A percentile compares a stretch with the other conserved stretches of the same genome.
Conservation (phyloP, 176 grass and related monocot genomes). For the Oryza australiensis region DNA sequence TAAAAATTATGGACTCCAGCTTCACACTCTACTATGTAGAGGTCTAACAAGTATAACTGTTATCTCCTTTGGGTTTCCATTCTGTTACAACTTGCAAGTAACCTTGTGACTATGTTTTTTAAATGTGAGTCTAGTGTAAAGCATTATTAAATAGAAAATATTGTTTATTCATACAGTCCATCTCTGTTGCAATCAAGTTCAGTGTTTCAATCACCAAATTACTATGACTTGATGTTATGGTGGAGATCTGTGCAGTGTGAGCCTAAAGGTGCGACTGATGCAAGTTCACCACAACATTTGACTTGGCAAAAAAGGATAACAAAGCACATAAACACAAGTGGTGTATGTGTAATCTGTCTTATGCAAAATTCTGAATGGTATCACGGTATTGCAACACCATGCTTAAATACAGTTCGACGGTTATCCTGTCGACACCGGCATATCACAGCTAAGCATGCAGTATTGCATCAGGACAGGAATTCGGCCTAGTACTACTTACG, state of each 20-base stretch:
- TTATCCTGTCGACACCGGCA: neutral
- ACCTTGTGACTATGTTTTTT: neutral
- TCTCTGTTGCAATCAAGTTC: neutral
- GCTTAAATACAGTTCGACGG: neutral
- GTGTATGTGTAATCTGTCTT: neutral
- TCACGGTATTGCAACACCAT: neutral
- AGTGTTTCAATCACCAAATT: slow-evolving; percentile 7
- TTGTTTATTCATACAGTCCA: neutral
- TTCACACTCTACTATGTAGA: neutral
- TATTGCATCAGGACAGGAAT: neutral
- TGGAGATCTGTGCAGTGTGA: neutral
- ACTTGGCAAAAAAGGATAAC: neutral
- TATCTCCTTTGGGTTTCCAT: neutral
- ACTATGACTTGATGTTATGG: neutral
- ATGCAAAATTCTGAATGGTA: neutral
- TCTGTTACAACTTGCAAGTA: neutral
- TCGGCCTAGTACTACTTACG: slow-evolving; percentile 40
- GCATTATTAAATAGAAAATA: neutral
- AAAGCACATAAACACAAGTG: neutral
- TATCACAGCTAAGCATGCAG: neutral
- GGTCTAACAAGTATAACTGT: neutral
- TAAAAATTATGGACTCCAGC: neutral
- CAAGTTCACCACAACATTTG: neutral
- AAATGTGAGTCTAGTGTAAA: neutral
- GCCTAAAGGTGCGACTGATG: neutral